A percentile compares a stretch with the other conserved stretches of the same genome.
Conservation (phyloP, 495 filamentous ascomycete genomes). For the Talaromyces stipitatus region DNA sequence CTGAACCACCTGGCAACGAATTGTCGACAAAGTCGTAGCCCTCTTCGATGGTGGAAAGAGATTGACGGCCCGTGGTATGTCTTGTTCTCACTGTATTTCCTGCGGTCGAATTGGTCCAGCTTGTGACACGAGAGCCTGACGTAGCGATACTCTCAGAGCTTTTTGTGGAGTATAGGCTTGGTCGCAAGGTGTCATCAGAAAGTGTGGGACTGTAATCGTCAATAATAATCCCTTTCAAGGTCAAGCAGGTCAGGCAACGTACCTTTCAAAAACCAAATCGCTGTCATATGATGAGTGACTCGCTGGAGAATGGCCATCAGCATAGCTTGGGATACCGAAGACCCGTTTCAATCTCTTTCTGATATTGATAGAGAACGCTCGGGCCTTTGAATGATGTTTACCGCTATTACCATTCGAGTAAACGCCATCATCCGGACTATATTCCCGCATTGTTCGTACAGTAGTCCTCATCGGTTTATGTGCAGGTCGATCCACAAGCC, state of each 20-base stretch:
- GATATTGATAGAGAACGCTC: conserved; percentile 53
- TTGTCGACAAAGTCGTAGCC: conserved; percentile 30
- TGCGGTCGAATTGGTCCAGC: conserved; percentile 63
- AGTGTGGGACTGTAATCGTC: conserved; percentile 14
- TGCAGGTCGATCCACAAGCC: conserved; percentile 30
- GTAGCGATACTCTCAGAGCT: conserved; percentile 44
- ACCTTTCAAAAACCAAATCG: neutral
- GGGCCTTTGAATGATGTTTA: conserved; percentile 41
- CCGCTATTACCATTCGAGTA: conserved; percentile 24
- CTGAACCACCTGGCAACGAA: neutral
- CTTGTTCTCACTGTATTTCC: conserved; percentile 37
- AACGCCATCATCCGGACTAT: conserved; percentile 21
- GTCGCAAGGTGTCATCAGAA: conserved; percentile 31
- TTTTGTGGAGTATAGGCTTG: conserved; percentile 24
- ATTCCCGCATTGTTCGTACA: conserved; percentile 43
- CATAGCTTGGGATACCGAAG: conserved; percentile 42
- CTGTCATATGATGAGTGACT: conserved; percentile 28
- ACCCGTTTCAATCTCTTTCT: conserved; percentile 55
- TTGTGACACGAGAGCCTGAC: conserved; percentile 62
- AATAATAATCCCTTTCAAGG: neutral
- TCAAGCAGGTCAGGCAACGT: neutral
- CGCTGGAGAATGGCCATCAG: conserved; percentile 28
- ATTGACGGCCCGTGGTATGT: conserved; percentile 39
- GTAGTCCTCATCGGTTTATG: conserved; percentile 54
- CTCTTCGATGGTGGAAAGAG: conserved; percentile 62